These are phyloP conservation scores for Pseudogymnoascus sp. DNA, from an alignment of 2,329 filamentous ascomycete species.

Conservation along the genomic window DNA sequence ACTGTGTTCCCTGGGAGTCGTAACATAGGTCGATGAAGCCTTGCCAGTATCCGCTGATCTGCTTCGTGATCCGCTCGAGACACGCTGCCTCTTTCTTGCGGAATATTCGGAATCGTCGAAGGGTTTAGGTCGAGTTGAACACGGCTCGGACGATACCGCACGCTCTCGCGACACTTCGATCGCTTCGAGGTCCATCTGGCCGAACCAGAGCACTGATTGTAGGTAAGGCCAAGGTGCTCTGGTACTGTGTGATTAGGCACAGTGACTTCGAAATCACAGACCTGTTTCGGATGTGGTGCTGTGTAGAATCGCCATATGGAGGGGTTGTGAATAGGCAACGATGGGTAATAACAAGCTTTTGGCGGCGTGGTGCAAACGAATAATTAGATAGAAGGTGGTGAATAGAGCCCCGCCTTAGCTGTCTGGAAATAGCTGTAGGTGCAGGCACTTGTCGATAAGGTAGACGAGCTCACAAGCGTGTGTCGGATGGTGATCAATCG, in stretches of 20 bases:
- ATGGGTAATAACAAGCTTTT: slow-evolving; percentile 3
- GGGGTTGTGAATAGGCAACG: neutral
- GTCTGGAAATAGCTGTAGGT: slow-evolving; percentile 6
- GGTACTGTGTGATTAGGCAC: neutral
- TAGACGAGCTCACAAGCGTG: slow-evolving; percentile 8
- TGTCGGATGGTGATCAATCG: slow-evolving; percentile 6
- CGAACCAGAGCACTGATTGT: slow-evolving; percentile 42
- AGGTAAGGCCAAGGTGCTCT: slow-evolving; percentile 28
- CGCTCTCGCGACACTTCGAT: slow-evolving; percentile 41
- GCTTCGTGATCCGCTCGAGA: slow-evolving; percentile 48
- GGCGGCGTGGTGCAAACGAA: slow-evolving; percentile 5
- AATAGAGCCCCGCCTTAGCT: slow-evolving; percentile 2
- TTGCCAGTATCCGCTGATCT: slow-evolving; percentile 37
- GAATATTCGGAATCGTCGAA: slow-evolving; percentile 44
- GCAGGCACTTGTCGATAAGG: slow-evolving; percentile 8
- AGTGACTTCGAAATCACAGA: slow-evolving; percentile 1
- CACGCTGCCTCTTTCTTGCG: slow-evolving; percentile 53
- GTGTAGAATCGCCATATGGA: slow-evolving; percentile 2
- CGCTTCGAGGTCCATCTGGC: slow-evolving; percentile 33
- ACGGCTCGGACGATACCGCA: slow-evolving; percentile 53
- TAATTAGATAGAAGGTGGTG: slow-evolving; percentile 6
- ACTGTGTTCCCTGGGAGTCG: slow-evolving; percentile 25
- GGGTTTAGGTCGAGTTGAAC: slow-evolving; percentile 53
- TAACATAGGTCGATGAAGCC: slow-evolving; percentile 12
- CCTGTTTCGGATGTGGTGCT: neutral